phyloP scores from a whole-genome alignment of 1,284 basidiomycete genomes.

The Ceratobasidium papillatum region DNA sequence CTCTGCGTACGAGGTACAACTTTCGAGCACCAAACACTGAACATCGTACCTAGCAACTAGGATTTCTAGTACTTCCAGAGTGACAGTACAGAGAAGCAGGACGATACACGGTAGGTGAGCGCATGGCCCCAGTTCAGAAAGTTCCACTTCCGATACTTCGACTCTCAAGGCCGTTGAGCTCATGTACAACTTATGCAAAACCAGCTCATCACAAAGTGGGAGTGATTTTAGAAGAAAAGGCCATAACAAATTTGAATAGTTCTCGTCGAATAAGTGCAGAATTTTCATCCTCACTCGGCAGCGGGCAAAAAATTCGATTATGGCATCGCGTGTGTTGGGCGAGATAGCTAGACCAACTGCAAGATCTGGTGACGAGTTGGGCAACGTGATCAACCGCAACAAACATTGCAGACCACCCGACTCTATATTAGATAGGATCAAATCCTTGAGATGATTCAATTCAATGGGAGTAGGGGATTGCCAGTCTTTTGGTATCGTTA shows the following conservation, averaged over 20 bases:
- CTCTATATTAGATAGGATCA: background rate
- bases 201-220: background rate
- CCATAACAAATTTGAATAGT: background rate
- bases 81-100: background rate
- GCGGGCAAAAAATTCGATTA: background rate
- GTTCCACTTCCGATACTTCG: no score
- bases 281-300: background rate
- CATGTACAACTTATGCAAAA: background rate
- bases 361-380: background rate
- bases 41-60: background rate
- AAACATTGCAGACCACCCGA: background rate
- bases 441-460: background rate
- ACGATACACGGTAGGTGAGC: background rate
- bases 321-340: background rate
- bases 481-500: background rate
- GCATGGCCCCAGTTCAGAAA: no score
- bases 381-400: background rate
- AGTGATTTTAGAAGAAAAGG: background rate
- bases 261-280: background rate
- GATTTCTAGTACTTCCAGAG: background rate
- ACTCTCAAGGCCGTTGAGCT: no score
- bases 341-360: background rate
- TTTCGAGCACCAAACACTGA: background rate
- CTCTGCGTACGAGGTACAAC: background rate
- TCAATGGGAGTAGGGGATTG: background rate